Base-by-base conservation (phyloP, 1,284 basidiomycete genomes). In the Ustilago vetiveriae region DNA sequence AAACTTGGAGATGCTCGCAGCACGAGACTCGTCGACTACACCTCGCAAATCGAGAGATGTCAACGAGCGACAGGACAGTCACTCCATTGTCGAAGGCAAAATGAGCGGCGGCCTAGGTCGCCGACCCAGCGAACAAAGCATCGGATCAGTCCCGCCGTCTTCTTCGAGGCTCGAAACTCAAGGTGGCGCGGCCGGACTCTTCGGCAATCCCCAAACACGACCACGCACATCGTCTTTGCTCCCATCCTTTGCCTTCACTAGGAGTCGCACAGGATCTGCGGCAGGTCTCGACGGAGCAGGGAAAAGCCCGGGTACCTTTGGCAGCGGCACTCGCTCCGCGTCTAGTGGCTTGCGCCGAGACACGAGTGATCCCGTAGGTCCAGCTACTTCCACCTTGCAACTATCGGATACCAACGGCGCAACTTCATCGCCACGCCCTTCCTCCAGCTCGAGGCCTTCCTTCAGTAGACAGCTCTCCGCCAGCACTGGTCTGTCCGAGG, bases 211-310 rank as follows among this genome's bases (percentile, higher is more conserved):
- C 8, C 30, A 55, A 9, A 47, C 65, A 13, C 47, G 71, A 16
- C 74, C 62, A 16, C 51, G 75, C 27, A 69, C 75, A 7, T 75
- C 75, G 16, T 76, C 75, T n/a, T 39, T 76, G 39, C 46, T 76
- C 6, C 74, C 72, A 21, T 58, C 59, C 2, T 63, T 76, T 13
- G 60, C 58, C 37, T 75, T 73, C 52, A 59, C 47, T 37, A 39
- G 66, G 16, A 52, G 55, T 36, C 50, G 75, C 14, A 42, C 71
- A 0, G 48, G 50, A 6, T 74, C 75, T 9, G 57, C 52, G 24
- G 65, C 66, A 14, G 70, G 60, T 1, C 33, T 57, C 1, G 66
- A 70, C 13, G 56, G 57, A 27, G 32, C 62, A 9, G 50, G 65
- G 9, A 68, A 68, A 36, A 58, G 58, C 32, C 50, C 58, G 3